A percentile compares a stretch with the other conserved stretches of the same genome.
phyloP scores from a whole-genome alignment of 495 filamentous ascomycete species.

The Penicillium egyptiacum region DNA sequence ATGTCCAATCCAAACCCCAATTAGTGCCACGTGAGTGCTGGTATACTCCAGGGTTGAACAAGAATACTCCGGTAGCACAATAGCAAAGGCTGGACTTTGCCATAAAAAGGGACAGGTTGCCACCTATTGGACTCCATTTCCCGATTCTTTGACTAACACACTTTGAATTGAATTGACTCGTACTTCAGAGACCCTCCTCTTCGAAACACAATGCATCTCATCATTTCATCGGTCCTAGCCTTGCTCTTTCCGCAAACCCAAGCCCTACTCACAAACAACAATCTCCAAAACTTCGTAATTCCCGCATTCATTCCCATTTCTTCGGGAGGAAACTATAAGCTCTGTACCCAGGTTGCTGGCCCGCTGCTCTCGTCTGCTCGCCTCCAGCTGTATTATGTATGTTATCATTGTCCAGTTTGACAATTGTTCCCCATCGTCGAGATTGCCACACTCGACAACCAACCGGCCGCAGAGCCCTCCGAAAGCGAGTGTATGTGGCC shows the following conservation, averaged over 20 bases:
- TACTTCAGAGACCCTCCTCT: background rate
- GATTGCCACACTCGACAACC: background rate
- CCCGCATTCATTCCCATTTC: background rate
- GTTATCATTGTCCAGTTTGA: background rate
- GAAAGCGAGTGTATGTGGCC: background rate
- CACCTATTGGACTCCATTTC: background rate
- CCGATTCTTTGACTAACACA: background rate
- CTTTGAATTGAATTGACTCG: no score
- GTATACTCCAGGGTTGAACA: constrained; percentile 2
- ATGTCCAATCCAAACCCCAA: background rate
- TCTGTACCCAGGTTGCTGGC: constrained; percentile 8
- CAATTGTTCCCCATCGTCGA: background rate
- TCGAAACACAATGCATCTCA: background rate
- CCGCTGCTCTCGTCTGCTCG: background rate
- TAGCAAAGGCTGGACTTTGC: background rate
- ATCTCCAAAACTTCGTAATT: background rate
- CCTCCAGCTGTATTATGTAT: constrained; percentile 2
- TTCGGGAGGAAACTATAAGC: background rate
- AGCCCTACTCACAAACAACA: constrained; percentile 1
- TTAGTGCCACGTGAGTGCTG: background rate
- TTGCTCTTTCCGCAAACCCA: background rate
- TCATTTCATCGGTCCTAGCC: background rate
- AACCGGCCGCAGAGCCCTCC: background rate
- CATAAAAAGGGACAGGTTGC: background rate
- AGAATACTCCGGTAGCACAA: constrained; percentile 2